These are phyloP conservation scores for Pythium apleroticum DNA, from an alignment of 352 stramenopile genomes.

Conservation along the genomic window DNA sequence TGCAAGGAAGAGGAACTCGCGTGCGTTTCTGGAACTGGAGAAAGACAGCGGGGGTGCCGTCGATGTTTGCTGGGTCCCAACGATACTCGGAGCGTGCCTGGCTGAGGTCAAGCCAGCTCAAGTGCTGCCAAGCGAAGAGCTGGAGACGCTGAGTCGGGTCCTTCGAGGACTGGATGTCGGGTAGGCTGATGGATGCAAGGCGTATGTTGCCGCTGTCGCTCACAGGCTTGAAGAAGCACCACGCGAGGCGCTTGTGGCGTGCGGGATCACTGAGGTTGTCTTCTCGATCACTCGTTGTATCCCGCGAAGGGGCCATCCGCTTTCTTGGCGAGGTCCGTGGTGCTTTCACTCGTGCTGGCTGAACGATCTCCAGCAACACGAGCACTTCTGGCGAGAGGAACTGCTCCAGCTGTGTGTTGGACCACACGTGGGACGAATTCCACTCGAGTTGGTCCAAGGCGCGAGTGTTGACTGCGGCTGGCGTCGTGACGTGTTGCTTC, in stretches of 20 bases:
- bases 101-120: slow-evolving; percentile 64
- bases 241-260: slow-evolving; percentile 36
- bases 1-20: slow-evolving; percentile 30
- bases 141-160: slow-evolving; percentile 35
- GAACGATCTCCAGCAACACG: slow-evolving; percentile 59
- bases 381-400: slow-evolving; percentile 43
- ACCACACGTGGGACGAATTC: slow-evolving; percentile 23
- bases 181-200: slow-evolving; percentile 21
- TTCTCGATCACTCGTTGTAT: not conserved
- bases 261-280: slow-evolving; percentile 1
- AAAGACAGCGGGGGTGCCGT: slow-evolving; percentile 46
- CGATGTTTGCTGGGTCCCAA: slow-evolving; percentile 28
- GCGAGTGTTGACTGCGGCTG: slow-evolving; percentile 8
- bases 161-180: not conserved
- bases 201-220: slow-evolving; percentile 47
- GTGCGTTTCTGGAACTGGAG: slow-evolving; percentile 63
- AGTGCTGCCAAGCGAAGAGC: slow-evolving; percentile 53
- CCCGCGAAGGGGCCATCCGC: not conserved
- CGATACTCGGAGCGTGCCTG: slow-evolving; percentile 55
- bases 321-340: not conserved
- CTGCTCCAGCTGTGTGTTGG: slow-evolving; percentile 16
- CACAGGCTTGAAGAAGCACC: slow-evolving; percentile 64
- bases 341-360: slow-evolving; percentile 22
- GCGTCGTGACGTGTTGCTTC: slow-evolving; percentile 27
- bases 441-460: slow-evolving; percentile 43